A percentile compares a stretch with the other conserved stretches of the same genome.
phyloP scores from a whole-genome alignment of 2,329 filamentous ascomycete genomes.

The Curvularia eragrostidis region DNA sequence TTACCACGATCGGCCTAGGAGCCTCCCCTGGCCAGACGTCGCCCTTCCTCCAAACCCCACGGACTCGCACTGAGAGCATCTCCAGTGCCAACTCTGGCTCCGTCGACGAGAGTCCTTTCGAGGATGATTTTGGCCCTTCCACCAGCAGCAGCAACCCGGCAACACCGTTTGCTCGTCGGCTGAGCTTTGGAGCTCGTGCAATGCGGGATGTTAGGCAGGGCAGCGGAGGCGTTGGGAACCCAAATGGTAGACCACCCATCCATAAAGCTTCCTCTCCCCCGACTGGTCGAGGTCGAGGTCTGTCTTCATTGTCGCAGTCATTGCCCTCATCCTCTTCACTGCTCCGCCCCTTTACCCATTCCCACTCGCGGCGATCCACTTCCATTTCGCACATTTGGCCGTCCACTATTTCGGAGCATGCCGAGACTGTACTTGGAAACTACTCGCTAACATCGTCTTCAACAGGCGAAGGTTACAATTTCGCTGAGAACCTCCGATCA shows the following conservation, averaged over 20 bases:
- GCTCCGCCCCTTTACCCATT: constrained; percentile 32
- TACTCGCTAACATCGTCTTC: constrained; percentile 68
- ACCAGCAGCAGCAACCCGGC: constrained; percentile 66
- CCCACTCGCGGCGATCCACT: constrained; percentile 31
- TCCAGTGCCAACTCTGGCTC: constrained; percentile 56
- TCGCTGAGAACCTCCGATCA: constrained; percentile 92
- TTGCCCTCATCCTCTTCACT: constrained; percentile 36
- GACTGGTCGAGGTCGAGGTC: constrained; percentile 64
- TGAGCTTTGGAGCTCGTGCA: constrained; percentile 88
- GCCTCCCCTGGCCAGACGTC: constrained; percentile 53
- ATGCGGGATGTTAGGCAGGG: constrained; percentile 71
- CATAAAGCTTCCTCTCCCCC: constrained; percentile 59
- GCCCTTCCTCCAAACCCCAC: constrained; percentile 50
- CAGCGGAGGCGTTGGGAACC: constrained; percentile 59
- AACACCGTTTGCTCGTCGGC: constrained; percentile 80
- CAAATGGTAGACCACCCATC: constrained; percentile 67
- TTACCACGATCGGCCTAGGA: constrained; percentile 58
- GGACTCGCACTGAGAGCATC: constrained; percentile 56
- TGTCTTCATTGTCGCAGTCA: constrained; percentile 57
- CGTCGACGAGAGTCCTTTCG: constrained; percentile 59
- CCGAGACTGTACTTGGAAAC: constrained; percentile 50
- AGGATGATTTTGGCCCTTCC: constrained; percentile 62
- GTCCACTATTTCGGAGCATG: constrained; percentile 41
- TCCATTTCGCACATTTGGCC: constrained; percentile 38
- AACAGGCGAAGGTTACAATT: constrained; percentile 93